phyloP scores from a whole-genome alignment of 163 green algal genomes.

The Picocystis sp. region DNA sequence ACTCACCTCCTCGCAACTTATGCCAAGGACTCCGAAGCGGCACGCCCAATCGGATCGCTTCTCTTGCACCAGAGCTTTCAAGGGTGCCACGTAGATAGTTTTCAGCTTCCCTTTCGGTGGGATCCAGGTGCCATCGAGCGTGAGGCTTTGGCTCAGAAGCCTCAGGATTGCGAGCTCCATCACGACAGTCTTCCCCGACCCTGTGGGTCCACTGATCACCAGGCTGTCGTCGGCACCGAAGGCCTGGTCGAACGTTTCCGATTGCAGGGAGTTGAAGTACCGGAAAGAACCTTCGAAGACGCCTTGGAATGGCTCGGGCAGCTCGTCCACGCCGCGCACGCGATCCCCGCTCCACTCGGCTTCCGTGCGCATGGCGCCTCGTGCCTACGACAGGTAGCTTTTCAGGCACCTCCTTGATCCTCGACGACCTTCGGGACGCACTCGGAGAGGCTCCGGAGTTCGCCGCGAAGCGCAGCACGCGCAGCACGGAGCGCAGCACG shows the following conservation, averaged over 20 bases:
- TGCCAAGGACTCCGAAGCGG: conserved; percentile 16
- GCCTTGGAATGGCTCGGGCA: too few species aligned
- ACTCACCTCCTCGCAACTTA: conserved; percentile 20
- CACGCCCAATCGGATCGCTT: conserved; percentile 24
- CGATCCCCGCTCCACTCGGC: too few species aligned
- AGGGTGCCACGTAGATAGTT: conserved; percentile 36
- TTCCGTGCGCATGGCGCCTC: too few species aligned
- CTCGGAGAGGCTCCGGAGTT: too few species aligned
- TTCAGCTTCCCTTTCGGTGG: conserved; percentile 18
- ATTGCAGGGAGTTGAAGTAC: conserved; percentile 90
- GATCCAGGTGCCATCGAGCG: conserved; percentile 1
- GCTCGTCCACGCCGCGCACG: too few species aligned
- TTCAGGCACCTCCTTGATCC: too few species aligned
- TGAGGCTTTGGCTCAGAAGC: conserved; percentile 20
- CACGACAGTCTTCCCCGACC: conserved; percentile 76
- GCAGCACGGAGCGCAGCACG: too few species aligned
- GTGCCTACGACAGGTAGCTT: too few species aligned
- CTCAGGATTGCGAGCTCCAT: conserved; percentile 77
- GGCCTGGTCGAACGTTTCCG: conserved; percentile 53
- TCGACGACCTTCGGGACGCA: too few species aligned
- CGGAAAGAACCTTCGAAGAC: conserved; percentile 19
- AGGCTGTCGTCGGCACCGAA: conserved; percentile 51
- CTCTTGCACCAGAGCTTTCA: conserved; percentile 26
- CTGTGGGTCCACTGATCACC: conserved; percentile 58
- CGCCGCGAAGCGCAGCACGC: too few species aligned